A percentile compares a stretch with the other conserved stretches of the same genome.
Conservation (phyloP, 2,329 filamentous ascomycete genomes). For the Pseudogymnoascus sp. region DNA sequence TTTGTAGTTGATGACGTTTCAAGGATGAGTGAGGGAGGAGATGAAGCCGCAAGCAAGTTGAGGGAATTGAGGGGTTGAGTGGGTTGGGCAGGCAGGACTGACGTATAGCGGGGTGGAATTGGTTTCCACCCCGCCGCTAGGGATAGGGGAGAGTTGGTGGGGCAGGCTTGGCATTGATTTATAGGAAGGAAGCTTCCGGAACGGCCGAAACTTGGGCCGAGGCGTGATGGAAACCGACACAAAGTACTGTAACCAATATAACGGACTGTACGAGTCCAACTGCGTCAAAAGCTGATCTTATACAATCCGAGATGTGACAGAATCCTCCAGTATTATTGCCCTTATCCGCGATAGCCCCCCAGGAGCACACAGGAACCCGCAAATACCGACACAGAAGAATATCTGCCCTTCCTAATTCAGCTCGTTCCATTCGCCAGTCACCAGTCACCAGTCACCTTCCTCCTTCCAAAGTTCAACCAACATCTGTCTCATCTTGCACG, state of each 20-base stretch:
- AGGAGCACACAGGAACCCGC: background rate
- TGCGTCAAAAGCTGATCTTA: constrained; percentile 6
- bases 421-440: background rate
- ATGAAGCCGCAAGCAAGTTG: too few relatives aligned
- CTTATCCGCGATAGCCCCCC: background rate
- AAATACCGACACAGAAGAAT: background rate
- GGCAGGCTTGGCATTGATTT: too few relatives aligned
- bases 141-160: too few relatives aligned
- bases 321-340: background rate
- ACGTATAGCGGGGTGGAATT: too few relatives aligned
- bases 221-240: background rate
- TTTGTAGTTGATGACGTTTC: too few relatives aligned
- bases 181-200: background rate
- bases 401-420: background rate
- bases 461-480: background rate
- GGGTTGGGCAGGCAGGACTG: too few relatives aligned
- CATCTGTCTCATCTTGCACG: background rate
- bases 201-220: background rate
- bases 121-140: too few relatives aligned
- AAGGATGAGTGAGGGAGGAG: too few relatives aligned
- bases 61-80: too few relatives aligned
- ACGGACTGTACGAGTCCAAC: constrained; percentile 7
- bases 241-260: background rate
- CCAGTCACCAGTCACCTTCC: background rate
- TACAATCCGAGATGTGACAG: constrained; percentile 6